These are phyloP conservation scores for Rhizoctonia solani DNA, from an alignment of 1,284 basidiomycete genomes.

Conservation along the genomic window DNA sequence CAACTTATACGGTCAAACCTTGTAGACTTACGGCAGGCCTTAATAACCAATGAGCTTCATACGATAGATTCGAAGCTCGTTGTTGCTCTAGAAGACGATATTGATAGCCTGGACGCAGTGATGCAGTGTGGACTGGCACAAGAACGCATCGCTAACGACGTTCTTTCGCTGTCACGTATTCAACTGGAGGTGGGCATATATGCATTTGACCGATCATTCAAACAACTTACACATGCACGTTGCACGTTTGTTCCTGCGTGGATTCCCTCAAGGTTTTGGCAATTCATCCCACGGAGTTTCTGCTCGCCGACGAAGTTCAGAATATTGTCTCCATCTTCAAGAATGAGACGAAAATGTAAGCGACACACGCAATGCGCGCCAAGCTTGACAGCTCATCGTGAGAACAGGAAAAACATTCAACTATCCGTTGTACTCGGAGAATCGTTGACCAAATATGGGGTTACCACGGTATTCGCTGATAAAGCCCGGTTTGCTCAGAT, in stretches of 20 bases:
- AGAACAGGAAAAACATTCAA: slow-evolving; percentile 41
- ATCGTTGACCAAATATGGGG: slow-evolving; percentile 38
- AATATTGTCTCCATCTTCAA: slow-evolving; percentile 48
- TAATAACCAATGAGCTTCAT: slow-evolving; percentile 47
- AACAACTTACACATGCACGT: neutral
- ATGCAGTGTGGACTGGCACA: slow-evolving; percentile 47
- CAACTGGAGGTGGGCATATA: slow-evolving; percentile 43
- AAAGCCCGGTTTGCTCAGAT: slow-evolving; percentile 42
- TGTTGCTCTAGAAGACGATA: slow-evolving; percentile 8
- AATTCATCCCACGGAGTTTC: slow-evolving; percentile 44
- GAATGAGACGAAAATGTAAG: slow-evolving; percentile 48
- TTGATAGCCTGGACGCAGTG: slow-evolving; percentile 41
- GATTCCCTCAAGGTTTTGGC: slow-evolving; percentile 38
- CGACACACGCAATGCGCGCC: neutral
- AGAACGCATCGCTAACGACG: slow-evolving; percentile 51
- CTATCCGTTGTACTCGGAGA: slow-evolving; percentile 40
- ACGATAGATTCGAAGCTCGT: slow-evolving; percentile 43
- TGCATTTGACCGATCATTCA: slow-evolving; percentile 2
- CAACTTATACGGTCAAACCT: slow-evolving; percentile 42
- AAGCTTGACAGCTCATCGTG: neutral
- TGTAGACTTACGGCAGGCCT: slow-evolving; percentile 40
- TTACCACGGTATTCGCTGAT: slow-evolving; percentile 40
- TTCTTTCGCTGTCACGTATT: slow-evolving; percentile 49
- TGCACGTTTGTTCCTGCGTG: neutral
- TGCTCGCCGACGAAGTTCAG: slow-evolving; percentile 44